Conservation (phyloP, 345 rosid genomes). For the Citropsis articulata region DNA sequence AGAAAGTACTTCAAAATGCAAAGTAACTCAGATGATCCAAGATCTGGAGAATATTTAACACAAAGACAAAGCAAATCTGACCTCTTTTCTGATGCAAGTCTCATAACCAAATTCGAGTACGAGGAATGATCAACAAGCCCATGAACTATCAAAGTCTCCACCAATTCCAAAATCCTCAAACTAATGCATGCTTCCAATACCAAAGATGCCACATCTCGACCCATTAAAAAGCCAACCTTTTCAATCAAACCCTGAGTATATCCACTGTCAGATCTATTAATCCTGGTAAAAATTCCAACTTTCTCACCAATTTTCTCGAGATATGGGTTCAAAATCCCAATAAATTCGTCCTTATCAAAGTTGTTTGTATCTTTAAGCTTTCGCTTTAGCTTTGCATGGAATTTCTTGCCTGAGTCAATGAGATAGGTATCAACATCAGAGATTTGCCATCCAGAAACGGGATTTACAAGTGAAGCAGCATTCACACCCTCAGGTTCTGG, state of each 20-base stretch:
- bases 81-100: conserved; percentile 52
- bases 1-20: conserved; percentile 73
- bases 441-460: conserved; percentile 58
- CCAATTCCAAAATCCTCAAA: conserved; percentile 71
- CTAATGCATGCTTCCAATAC: conserved; percentile 64
- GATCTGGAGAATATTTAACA: conserved; percentile 60
- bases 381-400: conserved; percentile 49
- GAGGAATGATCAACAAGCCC: conserved; percentile 47
- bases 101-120: conserved; percentile 45
- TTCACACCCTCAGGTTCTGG: conserved; percentile 45
- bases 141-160: conserved; percentile 48
- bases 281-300: conserved; percentile 29
- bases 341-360: conserved; percentile 45
- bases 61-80: conserved; percentile 67
- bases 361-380: conserved; percentile 57
- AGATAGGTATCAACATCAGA: conserved; percentile 47
- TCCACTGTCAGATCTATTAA: conserved; percentile 21
- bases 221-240: conserved; percentile 49
- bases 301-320: conserved; percentile 50
- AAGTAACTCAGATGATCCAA: conserved; percentile 58
- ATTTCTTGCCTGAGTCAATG: conserved; percentile 42
- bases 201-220: conserved; percentile 53
- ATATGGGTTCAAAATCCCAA: conserved; percentile 43
- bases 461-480: conserved; percentile 46
- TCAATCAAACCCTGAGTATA: conserved; percentile 40